These are phyloP conservation scores for Cercophora scortea DNA, from an alignment of 495 filamentous ascomycete genomes.

Conservation along the genomic window DNA sequence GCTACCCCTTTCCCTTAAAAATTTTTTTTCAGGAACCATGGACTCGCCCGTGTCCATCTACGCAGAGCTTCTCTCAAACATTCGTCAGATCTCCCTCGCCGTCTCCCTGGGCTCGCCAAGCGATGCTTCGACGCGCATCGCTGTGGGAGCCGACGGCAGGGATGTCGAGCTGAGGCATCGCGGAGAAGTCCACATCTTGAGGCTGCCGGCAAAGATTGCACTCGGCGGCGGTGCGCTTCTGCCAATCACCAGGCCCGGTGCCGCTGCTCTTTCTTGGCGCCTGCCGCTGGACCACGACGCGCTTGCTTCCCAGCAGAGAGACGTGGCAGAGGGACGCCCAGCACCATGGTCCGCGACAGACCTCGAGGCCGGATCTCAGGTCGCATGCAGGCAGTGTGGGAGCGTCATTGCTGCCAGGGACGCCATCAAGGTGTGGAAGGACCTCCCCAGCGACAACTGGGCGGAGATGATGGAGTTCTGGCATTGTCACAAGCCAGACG, in stretches of 20 bases:
- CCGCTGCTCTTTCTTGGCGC: slow-evolving; percentile 57
- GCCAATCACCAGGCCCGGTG: slow-evolving; percentile 22
- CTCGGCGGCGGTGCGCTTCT: slow-evolving; percentile 25
- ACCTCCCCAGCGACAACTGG: slow-evolving; percentile 94
- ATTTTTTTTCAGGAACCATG: slow-evolving; percentile 9
- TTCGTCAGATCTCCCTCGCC: slow-evolving; percentile 73
- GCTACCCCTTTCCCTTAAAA: no score
- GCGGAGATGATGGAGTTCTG: slow-evolving; percentile 99
- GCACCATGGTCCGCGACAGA: slow-evolving; percentile 67
- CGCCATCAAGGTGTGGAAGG: slow-evolving; percentile 66
- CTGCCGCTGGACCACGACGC: slow-evolving; percentile 43
- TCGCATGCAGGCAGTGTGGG: slow-evolving; percentile 60
- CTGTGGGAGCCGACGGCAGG: slow-evolving; percentile 41
- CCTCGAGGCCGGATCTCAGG: slow-evolving; percentile 42
- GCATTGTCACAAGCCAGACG: slow-evolving; percentile 90
- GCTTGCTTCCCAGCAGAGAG: slow-evolving; percentile 20
- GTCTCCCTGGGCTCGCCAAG: slow-evolving; percentile 51
- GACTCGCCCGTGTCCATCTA: slow-evolving; percentile 44
- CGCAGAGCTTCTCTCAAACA: slow-evolving; percentile 81
- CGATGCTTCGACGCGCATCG: slow-evolving; percentile 36
- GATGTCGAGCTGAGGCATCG: slow-evolving; percentile 47
- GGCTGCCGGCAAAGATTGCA: slow-evolving; percentile 56
- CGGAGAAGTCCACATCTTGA: slow-evolving; percentile 46
- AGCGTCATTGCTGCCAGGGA: slow-evolving; percentile 33
- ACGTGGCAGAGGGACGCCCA: slow-evolving; percentile 3